phyloP scores from a whole-genome alignment of 139 green algal species.

The Mesotaenium endlicherianum region DNA sequence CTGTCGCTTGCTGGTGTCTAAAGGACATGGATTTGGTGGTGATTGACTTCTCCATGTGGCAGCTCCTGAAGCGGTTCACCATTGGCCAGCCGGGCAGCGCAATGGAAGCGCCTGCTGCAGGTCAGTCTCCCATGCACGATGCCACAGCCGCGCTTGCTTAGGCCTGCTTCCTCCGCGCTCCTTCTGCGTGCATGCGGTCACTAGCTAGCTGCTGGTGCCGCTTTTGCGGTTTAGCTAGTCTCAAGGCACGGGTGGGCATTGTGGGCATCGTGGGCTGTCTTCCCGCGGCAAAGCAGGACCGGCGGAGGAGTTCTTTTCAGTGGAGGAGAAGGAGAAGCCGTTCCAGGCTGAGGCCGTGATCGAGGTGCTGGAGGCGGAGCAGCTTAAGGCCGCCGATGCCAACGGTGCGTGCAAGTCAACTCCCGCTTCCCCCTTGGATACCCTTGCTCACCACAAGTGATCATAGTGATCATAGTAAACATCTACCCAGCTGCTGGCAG shows the following conservation, averaged over 20 bases:
- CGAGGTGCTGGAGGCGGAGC: background rate
- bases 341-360: background rate
- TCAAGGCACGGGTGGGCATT: background rate
- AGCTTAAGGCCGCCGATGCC: slow-evolving; percentile 3
- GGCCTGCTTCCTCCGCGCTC: background rate
- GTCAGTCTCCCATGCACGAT: background rate
- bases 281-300: background rate
- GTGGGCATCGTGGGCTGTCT: background rate
- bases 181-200: background rate
- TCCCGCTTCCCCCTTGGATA: no score
- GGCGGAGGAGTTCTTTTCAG: background rate
- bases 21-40: no score
- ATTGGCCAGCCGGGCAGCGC: no score
- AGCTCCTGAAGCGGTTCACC: no score
- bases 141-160: background rate
- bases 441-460: no score
- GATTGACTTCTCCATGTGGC: no score
- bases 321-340: slow-evolving; percentile 2
- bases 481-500: no score
- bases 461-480: no score
- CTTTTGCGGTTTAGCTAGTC: background rate
- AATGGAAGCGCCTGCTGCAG: no score
- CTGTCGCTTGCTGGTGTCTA: no score
- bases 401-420: no score
- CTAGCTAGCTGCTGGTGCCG: background rate